A percentile compares a stretch with the other conserved stretches of the same genome.
Evolutionary conservation across 768 basidiomycete species (phyloP).

Genomic region (Pholiota molesta): DNA sequence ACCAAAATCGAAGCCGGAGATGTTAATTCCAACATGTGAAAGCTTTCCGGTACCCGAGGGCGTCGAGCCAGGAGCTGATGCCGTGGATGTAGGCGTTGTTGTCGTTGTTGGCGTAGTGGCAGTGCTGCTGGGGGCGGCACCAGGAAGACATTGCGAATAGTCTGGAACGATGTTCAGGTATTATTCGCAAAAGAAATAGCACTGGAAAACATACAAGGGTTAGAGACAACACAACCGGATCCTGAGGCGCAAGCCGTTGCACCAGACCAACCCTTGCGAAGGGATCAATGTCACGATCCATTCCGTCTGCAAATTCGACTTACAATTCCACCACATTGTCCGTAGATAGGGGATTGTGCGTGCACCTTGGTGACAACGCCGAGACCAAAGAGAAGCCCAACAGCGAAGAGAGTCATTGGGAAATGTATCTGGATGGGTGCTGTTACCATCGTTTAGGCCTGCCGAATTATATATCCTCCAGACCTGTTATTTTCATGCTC

Average conservation of each 20-base stretch:
- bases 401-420: conserved; percentile 15
- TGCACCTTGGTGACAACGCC: conserved; percentile 7
- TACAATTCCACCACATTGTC: conserved; percentile 17
- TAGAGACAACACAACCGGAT: conserved; percentile 17
- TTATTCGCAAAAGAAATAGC: background rate
- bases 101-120: conserved; percentile 9
- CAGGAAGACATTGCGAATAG: conserved; percentile 23
- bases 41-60: conserved; percentile 34
- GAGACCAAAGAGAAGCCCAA: conserved; percentile 16
- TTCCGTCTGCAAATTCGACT: background rate
- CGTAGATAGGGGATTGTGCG: conserved; percentile 16
- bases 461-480: conserved; percentile 1
- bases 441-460: background rate
- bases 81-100: conserved; percentile 13
- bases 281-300: background rate
- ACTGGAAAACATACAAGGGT: conserved; percentile 9
- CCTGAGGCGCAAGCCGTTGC: conserved; percentile 20
- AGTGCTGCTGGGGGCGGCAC: conserved; percentile 13
- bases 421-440: background rate
- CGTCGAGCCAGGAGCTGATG: conserved; percentile 13
- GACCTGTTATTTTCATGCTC: conserved; percentile 2
- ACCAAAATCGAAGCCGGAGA: conserved; percentile 60
- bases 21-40: conserved; percentile 50
- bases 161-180: conserved; percentile 1
- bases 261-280: conserved; percentile 15